Percentiles rank a stretch among this genome's conserved stretches.
phyloP scores from a whole-genome alignment of 176 grass and related monocot species.

The Secale cereale region DNA sequence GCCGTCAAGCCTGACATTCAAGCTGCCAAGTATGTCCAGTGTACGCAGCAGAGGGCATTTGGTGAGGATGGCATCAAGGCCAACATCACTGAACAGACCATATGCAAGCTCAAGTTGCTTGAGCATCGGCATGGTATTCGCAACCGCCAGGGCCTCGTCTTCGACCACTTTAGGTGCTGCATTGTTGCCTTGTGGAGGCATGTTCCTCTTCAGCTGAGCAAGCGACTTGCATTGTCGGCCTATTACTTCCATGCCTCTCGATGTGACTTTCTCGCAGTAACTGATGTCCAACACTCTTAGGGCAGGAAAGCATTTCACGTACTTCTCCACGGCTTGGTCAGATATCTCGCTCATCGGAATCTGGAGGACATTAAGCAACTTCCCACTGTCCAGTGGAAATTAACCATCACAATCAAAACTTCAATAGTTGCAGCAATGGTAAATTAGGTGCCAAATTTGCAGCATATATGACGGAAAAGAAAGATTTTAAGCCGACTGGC shows the following conservation, averaged over 20 bases:
- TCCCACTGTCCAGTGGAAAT: conserved; percentile 29
- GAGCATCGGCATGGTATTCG: conserved; percentile 42
- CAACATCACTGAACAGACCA: conserved; percentile 47
- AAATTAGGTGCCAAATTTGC: not conserved
- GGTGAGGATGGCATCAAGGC: conserved; percentile 37
- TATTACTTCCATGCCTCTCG: conserved; percentile 41
- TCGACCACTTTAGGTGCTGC: conserved; percentile 23
- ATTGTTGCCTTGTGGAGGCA: conserved; percentile 24
- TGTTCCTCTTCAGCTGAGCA: conserved; percentile 55
- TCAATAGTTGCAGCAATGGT: not conserved
- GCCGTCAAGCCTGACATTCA: conserved; percentile 40
- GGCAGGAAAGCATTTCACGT: conserved; percentile 12
- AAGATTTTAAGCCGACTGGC: not conserved
- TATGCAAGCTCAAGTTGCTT: conserved; percentile 52
- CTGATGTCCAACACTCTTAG: conserved; percentile 56
- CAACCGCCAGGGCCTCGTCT: conserved; percentile 38
- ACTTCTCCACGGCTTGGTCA: conserved; percentile 38
- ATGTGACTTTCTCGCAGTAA: conserved; percentile 42
- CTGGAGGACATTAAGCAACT: conserved; percentile 42
- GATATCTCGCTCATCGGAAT: conserved; percentile 60
- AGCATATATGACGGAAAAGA: not conserved
- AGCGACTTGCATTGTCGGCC: conserved; percentile 51
- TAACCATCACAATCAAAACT: not conserved
- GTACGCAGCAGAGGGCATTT: conserved; percentile 24
- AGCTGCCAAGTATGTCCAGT: conserved; percentile 52